Conservation (phyloP, 225 moss, liverwort and hornwort species). For the Straminergon stramineum region DNA sequence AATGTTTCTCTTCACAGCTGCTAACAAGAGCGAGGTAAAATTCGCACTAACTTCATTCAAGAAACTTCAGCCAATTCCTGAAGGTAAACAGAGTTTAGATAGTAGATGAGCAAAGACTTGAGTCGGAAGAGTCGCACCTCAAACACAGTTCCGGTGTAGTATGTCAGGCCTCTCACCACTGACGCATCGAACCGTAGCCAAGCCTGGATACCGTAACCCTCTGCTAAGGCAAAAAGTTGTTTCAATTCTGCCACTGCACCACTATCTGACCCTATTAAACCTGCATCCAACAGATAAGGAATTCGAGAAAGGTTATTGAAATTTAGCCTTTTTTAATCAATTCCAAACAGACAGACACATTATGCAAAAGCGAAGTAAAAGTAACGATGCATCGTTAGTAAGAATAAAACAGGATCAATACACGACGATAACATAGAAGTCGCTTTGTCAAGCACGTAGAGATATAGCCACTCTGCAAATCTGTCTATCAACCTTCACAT, state of each 20-base stretch:
- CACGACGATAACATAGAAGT: neutral
- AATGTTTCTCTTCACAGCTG: neutral
- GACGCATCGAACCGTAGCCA: conserved; percentile 94
- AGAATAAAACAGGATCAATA: neutral
- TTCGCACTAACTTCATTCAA: neutral
- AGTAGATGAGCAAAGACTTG: neutral
- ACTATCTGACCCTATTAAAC: conserved; percentile 63
- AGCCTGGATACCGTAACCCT: conserved; percentile 61
- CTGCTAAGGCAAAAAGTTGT: conserved; percentile 71
- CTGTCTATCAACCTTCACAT: neutral
- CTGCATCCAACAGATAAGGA: conserved; percentile 22
- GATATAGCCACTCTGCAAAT: neutral
- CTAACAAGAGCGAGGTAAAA: neutral
- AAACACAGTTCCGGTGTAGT: conserved; percentile 94
- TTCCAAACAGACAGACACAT: neutral
- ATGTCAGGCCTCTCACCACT: conserved; percentile 89
- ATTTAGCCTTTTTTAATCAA: neutral
- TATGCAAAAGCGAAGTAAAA: neutral
- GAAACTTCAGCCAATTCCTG: neutral
- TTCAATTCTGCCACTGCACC: conserved; percentile 75
- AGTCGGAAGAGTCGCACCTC: conserved; percentile 44
- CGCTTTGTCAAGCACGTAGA: neutral
- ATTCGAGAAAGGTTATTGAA: neutral
- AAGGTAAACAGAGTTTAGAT: neutral
- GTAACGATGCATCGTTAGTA: neutral